A percentile compares a stretch with the other conserved stretches of the same genome.
phyloP scores from a whole-genome alignment of 495 filamentous ascomycete species.

The Aspergillus saccharolyticus region DNA sequence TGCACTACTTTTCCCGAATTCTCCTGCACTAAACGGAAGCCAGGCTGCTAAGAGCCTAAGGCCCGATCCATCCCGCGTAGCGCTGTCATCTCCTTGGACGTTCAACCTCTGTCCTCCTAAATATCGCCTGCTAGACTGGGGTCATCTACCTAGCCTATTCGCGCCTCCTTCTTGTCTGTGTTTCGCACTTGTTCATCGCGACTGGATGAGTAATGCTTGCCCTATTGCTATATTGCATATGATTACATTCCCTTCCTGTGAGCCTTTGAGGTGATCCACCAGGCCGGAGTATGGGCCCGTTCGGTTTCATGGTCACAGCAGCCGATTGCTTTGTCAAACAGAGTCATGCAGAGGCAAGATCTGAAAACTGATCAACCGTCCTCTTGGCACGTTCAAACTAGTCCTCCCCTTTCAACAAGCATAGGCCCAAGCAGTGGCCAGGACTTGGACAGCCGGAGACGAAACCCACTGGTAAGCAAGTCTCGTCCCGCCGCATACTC shows the following conservation, averaged over 20 bases:
- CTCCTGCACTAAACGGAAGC: slow-evolving; percentile 8
- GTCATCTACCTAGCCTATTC: neutral
- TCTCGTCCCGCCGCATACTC: neutral
- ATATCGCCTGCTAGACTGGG: neutral
- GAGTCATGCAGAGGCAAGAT: slow-evolving; percentile 16
- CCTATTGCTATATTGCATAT: neutral
- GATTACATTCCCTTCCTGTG: neutral
- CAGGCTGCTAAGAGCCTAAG: neutral
- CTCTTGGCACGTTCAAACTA: slow-evolving; percentile 8
- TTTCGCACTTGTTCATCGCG: neutral
- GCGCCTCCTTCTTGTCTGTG: neutral
- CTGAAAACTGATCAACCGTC: slow-evolving; percentile 7
- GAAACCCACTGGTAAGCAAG: slow-evolving; percentile 27
- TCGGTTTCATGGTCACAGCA: slow-evolving; percentile 11
- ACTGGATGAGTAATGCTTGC: neutral
- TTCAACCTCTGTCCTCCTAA: neutral
- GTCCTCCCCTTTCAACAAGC: slow-evolving; percentile 3
- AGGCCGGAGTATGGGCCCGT: slow-evolving; percentile 8
- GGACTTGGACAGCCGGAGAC: slow-evolving; percentile 14
- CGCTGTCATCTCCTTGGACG: slow-evolving; percentile 5
- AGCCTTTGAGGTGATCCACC: slow-evolving; percentile 1
- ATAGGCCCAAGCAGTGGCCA: slow-evolving; percentile 8
- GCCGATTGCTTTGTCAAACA: slow-evolving; percentile 1
- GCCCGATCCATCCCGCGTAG: slow-evolving; percentile 10
- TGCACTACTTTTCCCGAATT: neutral